Conservation (phyloP, 2,329 filamentous ascomycete genomes). For the Ophiostoma ulmi region DNA sequence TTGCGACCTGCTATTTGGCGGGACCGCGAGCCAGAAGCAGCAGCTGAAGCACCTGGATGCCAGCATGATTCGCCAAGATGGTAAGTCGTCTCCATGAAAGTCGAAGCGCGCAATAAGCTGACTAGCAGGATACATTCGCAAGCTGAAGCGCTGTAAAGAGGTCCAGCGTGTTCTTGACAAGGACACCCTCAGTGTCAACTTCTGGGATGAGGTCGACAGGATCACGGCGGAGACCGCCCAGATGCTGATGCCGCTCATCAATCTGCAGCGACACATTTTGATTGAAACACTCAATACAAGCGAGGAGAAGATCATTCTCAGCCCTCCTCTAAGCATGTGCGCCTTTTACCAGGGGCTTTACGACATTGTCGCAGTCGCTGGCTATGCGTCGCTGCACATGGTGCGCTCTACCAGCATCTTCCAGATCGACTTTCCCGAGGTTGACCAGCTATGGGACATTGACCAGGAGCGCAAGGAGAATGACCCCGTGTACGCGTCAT, state of each 20-base stretch:
- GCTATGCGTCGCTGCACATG: constrained; percentile 33
- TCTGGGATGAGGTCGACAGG: constrained; percentile 38
- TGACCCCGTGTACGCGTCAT: constrained; percentile 20
- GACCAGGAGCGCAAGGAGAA: background rate
- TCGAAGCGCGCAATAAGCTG: background rate
- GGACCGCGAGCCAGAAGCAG: constrained; percentile 27
- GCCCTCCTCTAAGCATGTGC: background rate
- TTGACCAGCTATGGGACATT: constrained; percentile 26
- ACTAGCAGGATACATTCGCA: constrained; percentile 36
- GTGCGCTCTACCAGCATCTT: constrained; percentile 33
- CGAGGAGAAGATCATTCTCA: background rate
- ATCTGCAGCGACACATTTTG: constrained; percentile 29
- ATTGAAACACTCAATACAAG: background rate
- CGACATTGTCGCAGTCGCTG: constrained; percentile 34
- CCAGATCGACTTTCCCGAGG: constrained; percentile 30
- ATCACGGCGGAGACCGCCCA: constrained; percentile 33
- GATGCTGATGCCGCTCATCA: constrained; percentile 38
- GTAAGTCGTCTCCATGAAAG: constrained; percentile 26
- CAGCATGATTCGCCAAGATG: constrained; percentile 33
- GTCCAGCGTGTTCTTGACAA: constrained; percentile 31
- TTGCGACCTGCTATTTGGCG: constrained; percentile 40
- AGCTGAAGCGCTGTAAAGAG: constrained; percentile 32
- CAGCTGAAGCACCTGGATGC: constrained; percentile 34
- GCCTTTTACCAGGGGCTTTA: constrained; percentile 34
- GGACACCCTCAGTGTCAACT: constrained; percentile 32